Base-by-base conservation (phyloP, 768 basidiomycete genomes). In the Suillus subaureus region DNA sequence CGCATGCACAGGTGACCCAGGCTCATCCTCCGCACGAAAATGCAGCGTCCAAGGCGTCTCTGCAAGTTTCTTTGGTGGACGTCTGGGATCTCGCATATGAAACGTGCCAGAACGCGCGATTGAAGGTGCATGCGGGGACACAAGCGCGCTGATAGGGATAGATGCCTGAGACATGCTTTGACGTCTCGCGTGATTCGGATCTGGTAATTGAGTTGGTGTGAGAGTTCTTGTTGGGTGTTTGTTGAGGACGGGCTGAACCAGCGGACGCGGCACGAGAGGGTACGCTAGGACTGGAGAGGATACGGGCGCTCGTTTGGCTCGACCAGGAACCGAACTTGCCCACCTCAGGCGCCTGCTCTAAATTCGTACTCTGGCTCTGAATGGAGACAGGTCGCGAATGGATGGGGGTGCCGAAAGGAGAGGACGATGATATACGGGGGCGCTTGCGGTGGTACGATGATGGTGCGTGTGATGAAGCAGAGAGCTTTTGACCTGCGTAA, bases 81-180 rank as follows among this genome's bases (percentile, higher is more conserved):
- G 89, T 23, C 87, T 84, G 0, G 91, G 92, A 75, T 93, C 92
- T 40, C 89, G 87, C 92, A 93, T 93, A 71, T 93, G 90, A 70
- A 88, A 93, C 21, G 81, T 82, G 35, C 84, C 76, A 15, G 87
- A 87, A 54, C 79, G 82, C 43, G 81, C 78, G 45, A 94, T 71
- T 9, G 92, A 93, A 6, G 91, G 92, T 31, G 89, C 91, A 70
- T 90, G 91, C 0, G 92, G 91, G 4, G 90, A 88, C 51, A 94
- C 83, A 68, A 92, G 79, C 4, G 92, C 92, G 47, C 89, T 89
- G 63, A 94, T 85, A 3, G 92, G 92, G 26, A 94, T 89, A n/a
- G 91, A 93, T 15, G 82, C 80, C 72, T 89, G 87, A 3, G 91
- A 90, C 65, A 89, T 77, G 71, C 88, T 90, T 51, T 81, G 83